Base-by-base conservation (phyloP, 305 asterid species). In the Withania somnifera region DNA sequence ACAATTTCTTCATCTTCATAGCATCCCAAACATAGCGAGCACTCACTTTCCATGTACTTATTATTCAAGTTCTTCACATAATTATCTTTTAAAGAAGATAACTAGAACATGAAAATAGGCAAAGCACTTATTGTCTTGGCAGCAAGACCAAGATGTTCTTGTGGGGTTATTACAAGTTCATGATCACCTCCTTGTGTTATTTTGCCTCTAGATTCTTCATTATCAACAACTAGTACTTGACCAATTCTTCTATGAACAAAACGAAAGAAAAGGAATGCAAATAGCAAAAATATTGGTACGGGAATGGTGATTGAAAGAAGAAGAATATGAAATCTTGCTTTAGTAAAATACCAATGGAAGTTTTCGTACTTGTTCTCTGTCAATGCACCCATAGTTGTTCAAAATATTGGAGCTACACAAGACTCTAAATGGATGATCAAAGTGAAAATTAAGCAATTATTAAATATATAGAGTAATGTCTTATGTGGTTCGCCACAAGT, bases 1-100 rank as follows among this genome's bases (percentile, higher is more conserved):
- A 64, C 68, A 51, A 77, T 77, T 42, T 83, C 85, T 24, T 57
- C 36, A 56, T 77, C 85, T 17, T 77, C 60, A 11, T 77, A 63
- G 9, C 26, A 11, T 17, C 82, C 61, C 78, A 83, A 56, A 15
- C 79, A 83, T n/a, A 83, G 47, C 10, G 79, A 77, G 11, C 82
- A 83, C 20, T 83, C 85, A 14, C 60, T 53, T 78, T 38, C 82
- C 68, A 58, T 58, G 36, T 58, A 58, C 22, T 24, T 58, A 58
- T 58, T 58, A 13, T 50, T 14, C 63, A 56, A 20, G 13, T 56
- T 56, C 30, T 56, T 56, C 63, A 56, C 5, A 20, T 20, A 7
- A 20, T 54, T 19, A 22, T 56, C 20, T 56, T 19, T 22, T 0
- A 50, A 50, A 4, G 28, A 3, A 9, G 63, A 56, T 56, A 20